Evolutionary conservation across 805 yeast genomes (phyloP), one percentile per base, ranked within the genome.

Genomic region (Hanseniaspora guilliermondii): DNA sequence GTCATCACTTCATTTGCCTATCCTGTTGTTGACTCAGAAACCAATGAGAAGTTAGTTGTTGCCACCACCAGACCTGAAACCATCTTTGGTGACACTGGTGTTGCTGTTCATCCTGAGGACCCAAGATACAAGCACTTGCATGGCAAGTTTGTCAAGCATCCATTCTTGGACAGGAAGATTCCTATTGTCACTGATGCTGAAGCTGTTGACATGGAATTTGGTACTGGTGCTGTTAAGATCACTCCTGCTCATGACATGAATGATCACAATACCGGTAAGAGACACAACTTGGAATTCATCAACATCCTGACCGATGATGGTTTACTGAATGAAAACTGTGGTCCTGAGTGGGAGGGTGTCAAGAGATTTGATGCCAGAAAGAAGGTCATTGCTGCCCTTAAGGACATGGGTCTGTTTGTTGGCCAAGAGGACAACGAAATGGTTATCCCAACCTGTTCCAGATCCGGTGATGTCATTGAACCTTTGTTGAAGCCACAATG

Each of bases 11-110:
- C 95, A 22, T 87, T 87, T 68, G 94, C 96, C 21, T 93, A 93
- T 69, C 85, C 80, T 57, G 88, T 93, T 57, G 91, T 83, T 57
- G 85, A 74, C 47, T 80, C 89, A 16, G 91, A 85, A 59, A 52
- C 55, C 17, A 44, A 52, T 37, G 98, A 93, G 72, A 84, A 77
- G 70, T 65, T 93, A 53, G 75, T 91, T 56, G 95, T 93, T 60
- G 98, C 98, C 36, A 93, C 98, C 49, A 93, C 98, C 40, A 91
- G 98, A 80, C 98, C 98, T 42, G 98, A 93, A 74, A 93, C 98
- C 57, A 72, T 93, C 61, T 91, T 93, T 64, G 98, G 98, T 76
- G 98, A 93, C 72, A 88, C 97, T 55, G 98, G 84, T 67, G 85
- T 93, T 62, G 98, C 98, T 41, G 95, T 93, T 54, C 98, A 93